Conservation (phyloP, 306 rosid genomes). For the Fagus crenata region DNA sequence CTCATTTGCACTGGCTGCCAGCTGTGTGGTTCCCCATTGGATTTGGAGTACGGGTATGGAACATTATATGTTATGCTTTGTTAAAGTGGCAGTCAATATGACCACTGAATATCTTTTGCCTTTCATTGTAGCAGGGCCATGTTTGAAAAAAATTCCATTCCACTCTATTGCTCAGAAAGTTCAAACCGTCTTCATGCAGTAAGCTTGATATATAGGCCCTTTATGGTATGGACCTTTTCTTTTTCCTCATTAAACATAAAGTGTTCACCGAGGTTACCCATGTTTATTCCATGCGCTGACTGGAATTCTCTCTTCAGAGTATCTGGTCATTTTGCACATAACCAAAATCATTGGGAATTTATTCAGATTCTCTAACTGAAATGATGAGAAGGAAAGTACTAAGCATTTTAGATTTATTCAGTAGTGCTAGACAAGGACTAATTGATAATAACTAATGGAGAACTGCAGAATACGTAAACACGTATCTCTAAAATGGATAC, state of each 20-base stretch:
- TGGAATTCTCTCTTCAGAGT: neutral
- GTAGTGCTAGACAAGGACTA: neutral
- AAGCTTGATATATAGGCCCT: conserved; percentile 70
- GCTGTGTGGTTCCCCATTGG: conserved; percentile 72
- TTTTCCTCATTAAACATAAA: conserved; percentile 19
- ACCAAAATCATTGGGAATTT: neutral
- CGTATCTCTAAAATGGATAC: neutral
- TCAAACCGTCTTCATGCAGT: conserved; percentile 56
- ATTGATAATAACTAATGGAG: neutral
- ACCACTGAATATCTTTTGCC: conserved; percentile 23
- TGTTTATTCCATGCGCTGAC: neutral
- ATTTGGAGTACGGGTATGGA: conserved; percentile 41
- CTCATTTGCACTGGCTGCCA: conserved; percentile 81
- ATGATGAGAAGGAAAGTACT: neutral
- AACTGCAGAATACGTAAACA: neutral
- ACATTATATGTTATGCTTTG: conserved; percentile 3
- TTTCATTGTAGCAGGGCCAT: conserved; percentile 31
- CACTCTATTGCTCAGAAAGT: conserved; percentile 62
- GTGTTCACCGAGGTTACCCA: neutral
- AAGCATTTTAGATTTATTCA: neutral
- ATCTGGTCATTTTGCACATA: neutral
- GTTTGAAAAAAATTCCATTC: conserved; percentile 39
- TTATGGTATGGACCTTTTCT: conserved; percentile 54
- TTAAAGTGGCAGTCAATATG: conserved; percentile 17
- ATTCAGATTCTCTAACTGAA: neutral